Conservation (phyloP, 1,139 yeast genomes). For the Protomyces lactucae-debilis region DNA sequence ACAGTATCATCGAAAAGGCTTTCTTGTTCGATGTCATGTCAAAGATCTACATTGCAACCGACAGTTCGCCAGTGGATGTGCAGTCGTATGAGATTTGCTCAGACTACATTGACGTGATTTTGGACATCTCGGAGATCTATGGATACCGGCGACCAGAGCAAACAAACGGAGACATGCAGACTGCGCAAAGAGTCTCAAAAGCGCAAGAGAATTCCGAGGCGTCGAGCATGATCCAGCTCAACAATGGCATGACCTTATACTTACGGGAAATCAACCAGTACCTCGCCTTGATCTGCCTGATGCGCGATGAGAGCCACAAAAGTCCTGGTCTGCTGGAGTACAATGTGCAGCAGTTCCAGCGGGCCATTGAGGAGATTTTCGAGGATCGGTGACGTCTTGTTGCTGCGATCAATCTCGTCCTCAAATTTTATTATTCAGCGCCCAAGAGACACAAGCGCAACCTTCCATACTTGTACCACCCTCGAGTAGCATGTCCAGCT, state of each 20-base stretch:
- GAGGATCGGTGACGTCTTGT: background rate
- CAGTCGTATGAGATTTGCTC: slow-evolving; percentile 96
- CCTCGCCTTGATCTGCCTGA: slow-evolving; percentile 80
- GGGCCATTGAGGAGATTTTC: slow-evolving; percentile 68
- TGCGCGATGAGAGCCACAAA: slow-evolving; percentile 52
- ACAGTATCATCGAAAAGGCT: slow-evolving; percentile 85
- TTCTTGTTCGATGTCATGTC: slow-evolving; percentile 86
- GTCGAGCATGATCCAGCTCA: slow-evolving; percentile 42
- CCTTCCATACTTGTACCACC: too few relatives aligned
- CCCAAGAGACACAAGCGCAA: too few relatives aligned
- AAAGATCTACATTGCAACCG: slow-evolving; percentile 95
- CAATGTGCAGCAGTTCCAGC: slow-evolving; percentile 75
- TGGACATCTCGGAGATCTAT: slow-evolving; percentile 61
- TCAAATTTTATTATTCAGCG: too few relatives aligned
- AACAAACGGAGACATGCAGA: slow-evolving; percentile 11
- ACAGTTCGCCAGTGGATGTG: slow-evolving; percentile 89
- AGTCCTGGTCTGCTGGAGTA: slow-evolving; percentile 73
- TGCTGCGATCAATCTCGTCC: background rate
- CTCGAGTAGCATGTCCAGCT: too few relatives aligned
- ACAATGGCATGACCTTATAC: slow-evolving; percentile 76
- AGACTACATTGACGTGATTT: slow-evolving; percentile 90
- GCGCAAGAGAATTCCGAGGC: slow-evolving; percentile 32
- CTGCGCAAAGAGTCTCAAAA: background rate
- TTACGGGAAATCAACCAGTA: slow-evolving; percentile 91
- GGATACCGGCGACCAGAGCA: slow-evolving; percentile 33